These are phyloP conservation scores for grape (Vitis vinifera) DNA, from an alignment of 164 flowering plant species.

Conservation along the genomic window DNA sequence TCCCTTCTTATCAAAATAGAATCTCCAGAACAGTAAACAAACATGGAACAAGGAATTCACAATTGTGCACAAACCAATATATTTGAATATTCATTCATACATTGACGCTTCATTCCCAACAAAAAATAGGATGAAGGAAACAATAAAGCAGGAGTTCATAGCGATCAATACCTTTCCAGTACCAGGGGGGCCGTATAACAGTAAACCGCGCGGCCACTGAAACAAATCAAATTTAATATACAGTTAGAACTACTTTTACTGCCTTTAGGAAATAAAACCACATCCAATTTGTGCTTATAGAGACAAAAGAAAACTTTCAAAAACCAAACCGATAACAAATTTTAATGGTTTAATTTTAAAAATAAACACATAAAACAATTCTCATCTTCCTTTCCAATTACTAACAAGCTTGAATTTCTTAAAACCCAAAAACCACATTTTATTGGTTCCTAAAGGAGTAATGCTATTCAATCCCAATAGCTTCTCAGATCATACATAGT, in stretches of 20 bases:
- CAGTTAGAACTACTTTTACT: neutral
- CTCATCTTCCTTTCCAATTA: no score
- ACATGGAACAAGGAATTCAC: no score
- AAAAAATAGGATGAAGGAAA: neutral
- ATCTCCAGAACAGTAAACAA: no score
- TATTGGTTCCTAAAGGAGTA: no score
- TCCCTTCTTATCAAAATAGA: no score
- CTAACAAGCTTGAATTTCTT: no score
- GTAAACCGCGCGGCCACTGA: slow-evolving; percentile 92
- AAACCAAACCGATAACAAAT: neutral
- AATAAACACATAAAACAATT: neutral
- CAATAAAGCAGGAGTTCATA: neutral
- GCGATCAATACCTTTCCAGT: slow-evolving; percentile 79
- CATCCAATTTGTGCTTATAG: no score
- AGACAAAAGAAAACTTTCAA: neutral
- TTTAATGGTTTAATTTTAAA: neutral
- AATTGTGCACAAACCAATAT: no score
- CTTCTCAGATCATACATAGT: no score
- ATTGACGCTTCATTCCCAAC: neutral
- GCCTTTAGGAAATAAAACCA: no score
- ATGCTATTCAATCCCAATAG: no score
- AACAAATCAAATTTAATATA: slow-evolving; percentile 7
- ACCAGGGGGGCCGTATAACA: slow-evolving; percentile 94
- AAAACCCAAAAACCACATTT: no score
- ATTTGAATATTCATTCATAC: neutral